Base-by-base conservation (phyloP, 2,329 filamentous ascomycete species). In the Teratosphaeria gauchensis region DNA sequence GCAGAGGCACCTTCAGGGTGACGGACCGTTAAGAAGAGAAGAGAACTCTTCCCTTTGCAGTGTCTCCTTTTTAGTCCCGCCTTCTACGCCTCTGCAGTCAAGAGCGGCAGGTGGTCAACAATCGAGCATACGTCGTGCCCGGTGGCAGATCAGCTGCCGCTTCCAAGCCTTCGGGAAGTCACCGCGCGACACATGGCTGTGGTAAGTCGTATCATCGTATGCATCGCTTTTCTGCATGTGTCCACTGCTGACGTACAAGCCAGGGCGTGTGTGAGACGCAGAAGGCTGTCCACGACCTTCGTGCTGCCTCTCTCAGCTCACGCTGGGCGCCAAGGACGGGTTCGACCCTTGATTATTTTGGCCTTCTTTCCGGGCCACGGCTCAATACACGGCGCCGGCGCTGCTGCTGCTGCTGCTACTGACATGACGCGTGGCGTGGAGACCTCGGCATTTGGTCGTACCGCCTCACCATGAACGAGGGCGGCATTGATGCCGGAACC, bases 371-470 rank as follows among this genome's bases (percentile, higher is more conserved):
- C 42, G 42, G 42, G 33, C 33, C 33, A 28, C 24, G 24, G 24
- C 24, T 4, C 24, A 28, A 4, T 2, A 28, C 24, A 28, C 24
- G 24, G 24, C 2, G 24, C 2, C 24, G 24, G 24, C 24, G 24
- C 24, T 28, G 24, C 24, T 28, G 24, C 24, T 28, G 24, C 24
- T 28, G 24, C 24, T 28, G 24, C 4, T 28, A 4, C 4, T 4
- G 24, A 28, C 24, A 28, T 28, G 24, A 28, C 24, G 24, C 24
- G 24, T 28, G 24, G 4, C 24, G 24, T 28, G 24, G 24, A 28
- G 86, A 92, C 56, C 79, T 95, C 0, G 91, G 89, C 0, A 74
- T 92, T 35, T 80, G 92, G 63, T 85, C 90, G 0, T 86, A 88
- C 65, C 84, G 90, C 21, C 78, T 86, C 11, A 73, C 86, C 42